A percentile compares a stretch with the other conserved stretches of the same genome.
Evolutionary conservation across 2,329 filamentous ascomycete genomes (phyloP).

Genomic region (Pezicula rhizophila): DNA sequence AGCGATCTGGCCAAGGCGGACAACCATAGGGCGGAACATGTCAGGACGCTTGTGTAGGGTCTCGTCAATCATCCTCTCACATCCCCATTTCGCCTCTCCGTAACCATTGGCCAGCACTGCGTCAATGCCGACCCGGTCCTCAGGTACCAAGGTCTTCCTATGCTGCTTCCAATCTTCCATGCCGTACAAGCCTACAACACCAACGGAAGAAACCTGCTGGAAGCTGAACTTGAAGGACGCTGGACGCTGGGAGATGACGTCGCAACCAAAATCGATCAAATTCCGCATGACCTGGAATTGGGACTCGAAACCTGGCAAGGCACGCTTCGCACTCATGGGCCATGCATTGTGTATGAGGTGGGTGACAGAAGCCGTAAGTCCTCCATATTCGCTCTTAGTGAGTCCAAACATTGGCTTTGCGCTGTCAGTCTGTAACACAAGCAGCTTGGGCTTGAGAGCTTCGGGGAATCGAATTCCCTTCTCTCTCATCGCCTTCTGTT

Average conservation of each 20-base stretch:
- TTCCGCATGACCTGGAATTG: conserved; percentile 41
- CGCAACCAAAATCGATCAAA: conserved; percentile 38
- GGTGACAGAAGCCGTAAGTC: conserved; percentile 34
- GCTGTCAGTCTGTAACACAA: conserved; percentile 35
- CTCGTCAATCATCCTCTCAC: conserved; percentile 42
- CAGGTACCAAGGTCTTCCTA: conserved; percentile 30
- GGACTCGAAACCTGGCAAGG: conserved; percentile 32
- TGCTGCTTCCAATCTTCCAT: conserved; percentile 20
- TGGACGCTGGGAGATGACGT: conserved; percentile 18
- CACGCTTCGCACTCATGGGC: conserved; percentile 39
- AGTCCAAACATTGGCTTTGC: conserved; percentile 35
- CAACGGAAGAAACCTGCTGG: conserved; percentile 38
- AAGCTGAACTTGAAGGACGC: conserved; percentile 20
- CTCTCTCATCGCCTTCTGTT: conserved; percentile 27
- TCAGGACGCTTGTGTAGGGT: conserved; percentile 38
- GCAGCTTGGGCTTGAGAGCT: conserved; percentile 29
- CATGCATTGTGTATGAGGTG: conserved; percentile 47
- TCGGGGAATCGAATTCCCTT: conserved; percentile 19
- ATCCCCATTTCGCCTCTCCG: conserved; percentile 45
- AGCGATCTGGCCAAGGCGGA: conserved; percentile 46
- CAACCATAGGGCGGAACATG: conserved; percentile 36
- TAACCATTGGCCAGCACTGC: conserved; percentile 41
- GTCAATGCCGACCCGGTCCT: conserved; percentile 33
- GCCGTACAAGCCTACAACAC: conserved; percentile 28
- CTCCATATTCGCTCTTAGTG: conserved; percentile 32